phyloP scores from a whole-genome alignment of 306 rosid species.

The Prunus dulcis region DNA sequence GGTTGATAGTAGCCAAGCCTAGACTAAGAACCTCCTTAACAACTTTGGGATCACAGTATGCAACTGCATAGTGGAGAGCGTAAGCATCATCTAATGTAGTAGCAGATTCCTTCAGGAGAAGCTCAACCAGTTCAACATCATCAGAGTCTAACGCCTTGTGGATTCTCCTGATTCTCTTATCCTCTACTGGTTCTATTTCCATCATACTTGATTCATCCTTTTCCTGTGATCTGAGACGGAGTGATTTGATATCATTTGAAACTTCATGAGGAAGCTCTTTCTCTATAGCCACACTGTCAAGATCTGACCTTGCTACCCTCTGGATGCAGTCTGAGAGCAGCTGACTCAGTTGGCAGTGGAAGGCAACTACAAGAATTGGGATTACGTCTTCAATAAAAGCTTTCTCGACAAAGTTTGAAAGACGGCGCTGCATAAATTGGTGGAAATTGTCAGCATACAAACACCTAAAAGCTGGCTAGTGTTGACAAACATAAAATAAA shows the following conservation, averaged over 20 bases:
- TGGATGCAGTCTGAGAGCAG: conserved; percentile 60
- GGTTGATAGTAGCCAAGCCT: conserved; percentile 48
- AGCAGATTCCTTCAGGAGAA: conserved; percentile 63
- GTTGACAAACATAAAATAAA: neutral
- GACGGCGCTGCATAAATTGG: conserved; percentile 63
- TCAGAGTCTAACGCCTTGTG: conserved; percentile 81
- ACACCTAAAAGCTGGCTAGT: neutral
- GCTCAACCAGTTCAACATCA: conserved; percentile 78
- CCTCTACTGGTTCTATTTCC: conserved; percentile 42
- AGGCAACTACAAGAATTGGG: conserved; percentile 66
- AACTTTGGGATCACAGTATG: conserved; percentile 84
- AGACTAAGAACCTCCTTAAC: conserved; percentile 68
- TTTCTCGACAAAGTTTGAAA: conserved; percentile 73
- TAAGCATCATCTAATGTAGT: conserved; percentile 66
- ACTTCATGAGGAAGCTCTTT: conserved; percentile 72
- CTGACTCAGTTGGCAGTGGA: conserved; percentile 56
- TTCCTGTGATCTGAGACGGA: conserved; percentile 30
- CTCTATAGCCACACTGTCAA: conserved; percentile 56
- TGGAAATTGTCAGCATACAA: conserved; percentile 5
- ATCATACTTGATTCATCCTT: conserved; percentile 29
- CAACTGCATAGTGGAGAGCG: conserved; percentile 82
- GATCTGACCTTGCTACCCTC: conserved; percentile 65
- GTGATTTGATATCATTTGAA: conserved; percentile 41
- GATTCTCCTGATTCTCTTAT: conserved; percentile 58
- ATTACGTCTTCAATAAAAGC: conserved; percentile 83